These are phyloP conservation scores for Cardiospermum halicacabum DNA, from an alignment of 345 rosid genomes.

Conservation along the genomic window DNA sequence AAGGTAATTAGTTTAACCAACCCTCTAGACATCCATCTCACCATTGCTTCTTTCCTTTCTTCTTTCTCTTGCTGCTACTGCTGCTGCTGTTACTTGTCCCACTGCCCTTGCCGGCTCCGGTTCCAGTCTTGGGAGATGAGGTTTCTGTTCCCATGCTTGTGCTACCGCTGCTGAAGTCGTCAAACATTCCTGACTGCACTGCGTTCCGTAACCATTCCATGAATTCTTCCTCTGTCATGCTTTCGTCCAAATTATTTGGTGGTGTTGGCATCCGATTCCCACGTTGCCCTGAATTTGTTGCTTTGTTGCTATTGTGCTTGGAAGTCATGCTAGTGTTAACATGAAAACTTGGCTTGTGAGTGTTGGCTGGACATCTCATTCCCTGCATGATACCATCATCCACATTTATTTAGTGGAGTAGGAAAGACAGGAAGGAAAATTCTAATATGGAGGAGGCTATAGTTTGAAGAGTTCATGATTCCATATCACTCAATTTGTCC, in stretches of 20 bases:
- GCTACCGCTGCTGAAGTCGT: constrained; percentile 32
- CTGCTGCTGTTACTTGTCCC: constrained; percentile 30
- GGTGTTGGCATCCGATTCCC: constrained; percentile 50
- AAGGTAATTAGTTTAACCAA: neutral
- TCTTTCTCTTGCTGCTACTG: constrained; percentile 58
- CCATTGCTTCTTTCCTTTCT: constrained; percentile 81
- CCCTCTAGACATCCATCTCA: constrained; percentile 30
- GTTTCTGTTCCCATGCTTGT: constrained; percentile 29
- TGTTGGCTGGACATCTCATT: constrained; percentile 90
- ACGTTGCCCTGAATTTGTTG: constrained; percentile 59
- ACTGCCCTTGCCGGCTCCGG: constrained; percentile 33
- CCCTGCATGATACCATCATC: constrained; percentile 49
- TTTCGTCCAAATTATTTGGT: constrained; percentile 50
- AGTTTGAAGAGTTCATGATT: neutral
- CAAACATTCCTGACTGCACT: constrained; percentile 68
- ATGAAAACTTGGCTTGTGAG: constrained; percentile 96
- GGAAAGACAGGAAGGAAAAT: neutral
- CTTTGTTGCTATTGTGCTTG: constrained; percentile 44
- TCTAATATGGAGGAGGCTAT: neutral
- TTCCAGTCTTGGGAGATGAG: constrained; percentile 39
- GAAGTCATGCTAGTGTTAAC: constrained; percentile 72
- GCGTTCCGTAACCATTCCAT: constrained; percentile 90
- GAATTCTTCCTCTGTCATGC: constrained; percentile 88
- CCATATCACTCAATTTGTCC: neutral
- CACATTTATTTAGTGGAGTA: neutral